A percentile compares a stretch with the other conserved stretches of the same genome.
These are phyloP conservation scores for Cucurbita ficifolia DNA, from an alignment of 306 rosid genomes.

Conservation along the genomic window DNA sequence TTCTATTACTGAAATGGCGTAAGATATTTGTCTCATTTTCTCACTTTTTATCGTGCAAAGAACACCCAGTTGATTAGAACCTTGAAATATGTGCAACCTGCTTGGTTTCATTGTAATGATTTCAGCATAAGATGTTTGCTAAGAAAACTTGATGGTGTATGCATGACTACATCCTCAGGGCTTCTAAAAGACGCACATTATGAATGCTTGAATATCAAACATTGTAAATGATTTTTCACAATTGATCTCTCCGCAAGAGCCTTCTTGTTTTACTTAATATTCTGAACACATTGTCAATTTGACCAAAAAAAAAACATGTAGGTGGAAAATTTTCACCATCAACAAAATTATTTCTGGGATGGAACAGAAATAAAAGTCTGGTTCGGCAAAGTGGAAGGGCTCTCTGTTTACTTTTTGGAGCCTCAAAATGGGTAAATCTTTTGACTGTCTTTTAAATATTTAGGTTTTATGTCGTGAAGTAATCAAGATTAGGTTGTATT, in stretches of 20 bases:
- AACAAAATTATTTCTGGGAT: conserved; percentile 49
- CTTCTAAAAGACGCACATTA: neutral
- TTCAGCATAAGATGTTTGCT: neutral
- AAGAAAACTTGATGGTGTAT: neutral
- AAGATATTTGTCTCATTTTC: neutral
- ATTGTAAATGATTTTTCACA: neutral
- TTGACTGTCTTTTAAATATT: neutral
- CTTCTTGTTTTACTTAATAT: neutral
- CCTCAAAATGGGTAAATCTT: conserved; percentile 79
- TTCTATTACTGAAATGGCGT: neutral
- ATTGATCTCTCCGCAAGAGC: neutral
- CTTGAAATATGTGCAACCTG: neutral
- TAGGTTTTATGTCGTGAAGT: neutral
- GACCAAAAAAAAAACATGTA: conserved; percentile 13
- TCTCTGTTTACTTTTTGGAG: conserved; percentile 88
- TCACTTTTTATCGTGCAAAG: neutral
- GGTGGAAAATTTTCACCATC: conserved; percentile 61
- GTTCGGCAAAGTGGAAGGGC: conserved; percentile 88
- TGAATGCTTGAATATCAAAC: neutral
- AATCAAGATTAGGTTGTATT: neutral
- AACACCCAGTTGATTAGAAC: neutral
- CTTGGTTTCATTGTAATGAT: neutral
- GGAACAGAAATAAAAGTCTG: conserved; percentile 89
- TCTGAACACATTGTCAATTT: neutral
- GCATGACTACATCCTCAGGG: neutral